Percentiles rank a stretch among this genome's conserved stretches.
Conservation (phyloP, 345 rosid species). For the Geranium rotundifolium region DNA sequence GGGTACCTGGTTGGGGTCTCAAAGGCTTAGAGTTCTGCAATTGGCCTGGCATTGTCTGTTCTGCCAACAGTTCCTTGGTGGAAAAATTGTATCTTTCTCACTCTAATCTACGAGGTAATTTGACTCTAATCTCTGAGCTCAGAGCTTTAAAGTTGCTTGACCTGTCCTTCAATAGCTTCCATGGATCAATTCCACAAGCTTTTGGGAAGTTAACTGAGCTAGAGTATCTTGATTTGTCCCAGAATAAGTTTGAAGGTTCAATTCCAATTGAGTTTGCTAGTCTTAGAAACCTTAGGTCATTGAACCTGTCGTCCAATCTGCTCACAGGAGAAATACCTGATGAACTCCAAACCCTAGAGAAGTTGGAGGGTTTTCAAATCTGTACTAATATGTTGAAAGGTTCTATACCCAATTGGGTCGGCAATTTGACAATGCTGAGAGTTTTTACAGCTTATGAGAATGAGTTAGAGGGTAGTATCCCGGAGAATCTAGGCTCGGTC, state of each 20-base stretch:
- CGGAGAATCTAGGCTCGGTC: conserved; percentile 49
- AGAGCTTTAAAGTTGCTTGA: conserved; percentile 54
- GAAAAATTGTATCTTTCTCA: conserved; percentile 69
- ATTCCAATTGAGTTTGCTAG: conserved; percentile 56
- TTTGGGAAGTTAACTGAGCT: conserved; percentile 55
- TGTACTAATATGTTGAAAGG: conserved; percentile 60
- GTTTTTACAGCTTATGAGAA: conserved; percentile 60
- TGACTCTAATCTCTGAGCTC: conserved; percentile 56
- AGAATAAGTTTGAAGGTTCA: conserved; percentile 48
- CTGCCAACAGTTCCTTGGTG: conserved; percentile 49
- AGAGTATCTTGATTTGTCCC: conserved; percentile 65
- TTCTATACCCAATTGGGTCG: conserved; percentile 61
- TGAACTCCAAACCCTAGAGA: conserved; percentile 37
- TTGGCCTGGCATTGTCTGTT: conserved; percentile 70
- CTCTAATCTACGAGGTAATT: conserved; percentile 71
- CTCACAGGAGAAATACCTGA: conserved; percentile 63
- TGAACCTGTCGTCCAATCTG: conserved; percentile 56
- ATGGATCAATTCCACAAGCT: conserved; percentile 56
- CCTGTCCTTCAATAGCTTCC: conserved; percentile 55
- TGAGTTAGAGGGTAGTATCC: conserved; percentile 51
- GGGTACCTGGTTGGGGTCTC: conserved; percentile 71
- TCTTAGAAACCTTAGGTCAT: conserved; percentile 39
- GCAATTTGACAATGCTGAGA: conserved; percentile 49
- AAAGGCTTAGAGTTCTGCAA: conserved; percentile 57
- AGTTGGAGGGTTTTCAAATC: conserved; percentile 62